A percentile compares a stretch with the other conserved stretches of the same genome.
Conservation (phyloP, 306 rosid species). For the Benincasa hispida region DNA sequence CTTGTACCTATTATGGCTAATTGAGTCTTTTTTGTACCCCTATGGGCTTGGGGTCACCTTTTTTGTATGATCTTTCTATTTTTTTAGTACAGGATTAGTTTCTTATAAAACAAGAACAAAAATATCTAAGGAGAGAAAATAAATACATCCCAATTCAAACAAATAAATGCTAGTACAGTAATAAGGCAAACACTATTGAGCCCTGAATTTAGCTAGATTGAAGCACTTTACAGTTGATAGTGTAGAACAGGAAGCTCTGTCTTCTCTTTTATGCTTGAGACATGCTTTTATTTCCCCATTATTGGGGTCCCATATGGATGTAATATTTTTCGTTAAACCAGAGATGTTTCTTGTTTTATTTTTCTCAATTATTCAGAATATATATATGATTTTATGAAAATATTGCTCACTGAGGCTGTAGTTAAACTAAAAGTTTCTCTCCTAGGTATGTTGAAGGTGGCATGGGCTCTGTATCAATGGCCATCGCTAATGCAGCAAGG, state of each 20-base stretch:
- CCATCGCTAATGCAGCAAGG: slow-evolving; percentile 63
- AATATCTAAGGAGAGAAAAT: too few relatives aligned
- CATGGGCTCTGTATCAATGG: slow-evolving; percentile 92
- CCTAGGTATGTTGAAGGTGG: slow-evolving; percentile 94
- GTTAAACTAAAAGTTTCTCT: not conserved
- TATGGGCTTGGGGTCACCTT: too few relatives aligned
- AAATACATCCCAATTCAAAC: not conserved
- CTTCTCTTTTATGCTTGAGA: not conserved
- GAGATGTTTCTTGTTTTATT: not conserved
- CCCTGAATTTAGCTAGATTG: not conserved
- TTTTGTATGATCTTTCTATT: too few relatives aligned
- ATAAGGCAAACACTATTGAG: not conserved
- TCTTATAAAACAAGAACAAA: not conserved
- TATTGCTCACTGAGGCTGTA: not conserved
- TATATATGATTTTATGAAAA: not conserved
- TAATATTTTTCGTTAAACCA: not conserved
- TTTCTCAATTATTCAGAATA: too few relatives aligned
- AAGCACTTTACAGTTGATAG: not conserved
- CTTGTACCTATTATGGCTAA: too few relatives aligned
- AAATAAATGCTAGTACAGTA: not conserved
- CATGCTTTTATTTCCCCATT: not conserved
- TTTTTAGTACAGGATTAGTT: too few relatives aligned
- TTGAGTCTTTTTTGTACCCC: too few relatives aligned
- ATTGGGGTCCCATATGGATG: not conserved
- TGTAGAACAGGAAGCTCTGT: not conserved